Evolutionary conservation across 1,284 basidiomycete species (phyloP).

Genomic region (Leccinum fallax): DNA sequence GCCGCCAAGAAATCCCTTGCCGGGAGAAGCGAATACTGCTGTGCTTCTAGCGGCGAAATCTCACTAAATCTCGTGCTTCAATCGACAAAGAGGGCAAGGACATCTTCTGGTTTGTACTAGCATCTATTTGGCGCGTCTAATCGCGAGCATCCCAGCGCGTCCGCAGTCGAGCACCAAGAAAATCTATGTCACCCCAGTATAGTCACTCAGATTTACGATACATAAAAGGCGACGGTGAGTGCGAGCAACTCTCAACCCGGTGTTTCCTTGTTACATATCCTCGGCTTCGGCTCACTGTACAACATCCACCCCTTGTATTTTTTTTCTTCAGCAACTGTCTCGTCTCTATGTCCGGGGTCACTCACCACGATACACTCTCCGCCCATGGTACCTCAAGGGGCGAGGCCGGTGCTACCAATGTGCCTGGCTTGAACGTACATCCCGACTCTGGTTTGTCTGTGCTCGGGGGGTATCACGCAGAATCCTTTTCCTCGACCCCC

Average conservation of each 20-base stretch:
- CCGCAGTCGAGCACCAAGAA: slow-evolving; percentile 15
- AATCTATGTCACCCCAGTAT: background rate
- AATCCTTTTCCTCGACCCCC: slow-evolving; percentile 3
- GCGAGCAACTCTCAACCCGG: background rate
- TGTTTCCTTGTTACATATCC: slow-evolving; percentile 2
- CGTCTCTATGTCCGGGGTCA: slow-evolving; percentile 6
- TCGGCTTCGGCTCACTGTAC: slow-evolving; percentile 1
- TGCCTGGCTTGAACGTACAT: background rate
- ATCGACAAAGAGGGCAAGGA: slow-evolving; percentile 20
- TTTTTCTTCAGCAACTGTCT: background rate
- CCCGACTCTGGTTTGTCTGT: background rate
- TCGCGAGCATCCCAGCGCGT: slow-evolving; percentile 2
- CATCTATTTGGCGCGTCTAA: slow-evolving; percentile 9
- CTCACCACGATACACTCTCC: slow-evolving; percentile 3
- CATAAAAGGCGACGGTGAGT: slow-evolving; percentile 18
- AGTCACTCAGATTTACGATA: background rate
- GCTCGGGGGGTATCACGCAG: slow-evolving; percentile 1
- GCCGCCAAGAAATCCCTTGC: slow-evolving; percentile 22
- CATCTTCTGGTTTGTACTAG: background rate
- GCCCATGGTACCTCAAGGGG: background rate
- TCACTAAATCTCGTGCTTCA: background rate
- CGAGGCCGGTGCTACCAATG: background rate
- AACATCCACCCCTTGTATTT: slow-evolving; percentile 2
- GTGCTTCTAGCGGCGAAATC: slow-evolving; percentile 6
- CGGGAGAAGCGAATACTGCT: slow-evolving; percentile 2